phyloP scores from a whole-genome alignment of 202 grass and related monocot genomes.

The Carex arenaria region DNA sequence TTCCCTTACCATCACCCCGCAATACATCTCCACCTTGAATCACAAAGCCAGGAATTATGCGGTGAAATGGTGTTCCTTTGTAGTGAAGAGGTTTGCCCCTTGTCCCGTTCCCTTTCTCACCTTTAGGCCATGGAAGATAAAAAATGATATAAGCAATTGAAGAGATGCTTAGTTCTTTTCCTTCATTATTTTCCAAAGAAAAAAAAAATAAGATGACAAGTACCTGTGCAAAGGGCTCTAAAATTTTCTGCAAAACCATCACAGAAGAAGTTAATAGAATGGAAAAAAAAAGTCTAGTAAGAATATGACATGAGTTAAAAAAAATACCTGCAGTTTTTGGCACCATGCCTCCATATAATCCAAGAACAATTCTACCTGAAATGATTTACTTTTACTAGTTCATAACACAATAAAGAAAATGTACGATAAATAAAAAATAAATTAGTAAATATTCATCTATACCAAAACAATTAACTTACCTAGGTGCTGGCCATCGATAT shows the following conservation, averaged over 20 bases:
- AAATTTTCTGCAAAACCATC: slow-evolving; percentile 74
- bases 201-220: background rate
- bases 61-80: slow-evolving; percentile 86
- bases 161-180: background rate
- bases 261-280: slow-evolving; percentile 15
- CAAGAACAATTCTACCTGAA: slow-evolving; percentile 92
- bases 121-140: slow-evolving; percentile 22
- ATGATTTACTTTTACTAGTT: background rate
- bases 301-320: background rate
- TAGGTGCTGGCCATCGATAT: slow-evolving; percentile 82
- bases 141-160: slow-evolving; percentile 12
- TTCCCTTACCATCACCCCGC: slow-evolving; percentile 61
- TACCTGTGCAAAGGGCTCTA: slow-evolving; percentile 95
- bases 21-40: slow-evolving; percentile 93
- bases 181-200: background rate
- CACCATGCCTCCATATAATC: slow-evolving; percentile 74
- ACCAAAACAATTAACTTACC: slow-evolving; percentile 33
- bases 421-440: background rate
- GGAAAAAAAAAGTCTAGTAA: background rate
- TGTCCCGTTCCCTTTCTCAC: slow-evolving; percentile 64
- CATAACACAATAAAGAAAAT: background rate
- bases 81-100: slow-evolving; percentile 76
- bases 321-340: slow-evolving; percentile 86
- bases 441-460: background rate
- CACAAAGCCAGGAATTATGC: slow-evolving; percentile 87